Percentiles rank a stretch among this genome's conserved stretches.
These are phyloP conservation scores for Noccaea caerulescens DNA, from an alignment of 345 rosid species.

Conservation along the genomic window DNA sequence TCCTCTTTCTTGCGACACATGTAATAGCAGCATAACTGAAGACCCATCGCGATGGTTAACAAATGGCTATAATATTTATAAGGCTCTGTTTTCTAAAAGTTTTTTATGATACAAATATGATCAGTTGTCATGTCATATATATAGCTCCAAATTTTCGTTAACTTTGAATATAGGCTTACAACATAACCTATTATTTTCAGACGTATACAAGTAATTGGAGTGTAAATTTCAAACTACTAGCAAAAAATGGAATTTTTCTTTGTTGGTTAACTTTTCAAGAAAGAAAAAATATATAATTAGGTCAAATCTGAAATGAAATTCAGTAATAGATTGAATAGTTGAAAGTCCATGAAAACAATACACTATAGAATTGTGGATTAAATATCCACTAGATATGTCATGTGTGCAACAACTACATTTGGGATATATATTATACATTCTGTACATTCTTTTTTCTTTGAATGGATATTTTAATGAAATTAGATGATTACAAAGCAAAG, in stretches of 20 bases:
- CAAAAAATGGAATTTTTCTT: background rate
- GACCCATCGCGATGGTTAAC: constrained; percentile 2
- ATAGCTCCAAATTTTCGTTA: background rate
- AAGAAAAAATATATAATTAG: background rate
- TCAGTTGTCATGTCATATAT: background rate
- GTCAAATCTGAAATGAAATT: constrained; percentile 6
- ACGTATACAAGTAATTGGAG: background rate
- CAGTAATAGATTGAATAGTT: background rate
- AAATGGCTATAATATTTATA: background rate
- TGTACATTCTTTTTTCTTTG: background rate
- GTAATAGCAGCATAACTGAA: constrained; percentile 10
- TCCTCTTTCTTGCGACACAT: constrained; percentile 9
- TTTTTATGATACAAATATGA: background rate
- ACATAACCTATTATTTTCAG: background rate
- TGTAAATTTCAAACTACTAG: constrained; percentile 5
- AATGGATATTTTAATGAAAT: constrained; percentile 12
- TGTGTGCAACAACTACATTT: constrained; percentile 1
- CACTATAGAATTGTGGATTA: background rate
- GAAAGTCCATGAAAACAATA: background rate
- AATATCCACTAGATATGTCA: constrained; percentile 8
- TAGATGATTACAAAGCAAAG: background rate
- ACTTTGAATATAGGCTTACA: background rate
- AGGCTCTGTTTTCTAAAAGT: background rate
- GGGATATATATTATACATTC: background rate
- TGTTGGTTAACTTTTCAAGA: background rate